phyloP scores from a whole-genome alignment of 306 rosid genomes.

The Elaeagnus macrophylla region DNA sequence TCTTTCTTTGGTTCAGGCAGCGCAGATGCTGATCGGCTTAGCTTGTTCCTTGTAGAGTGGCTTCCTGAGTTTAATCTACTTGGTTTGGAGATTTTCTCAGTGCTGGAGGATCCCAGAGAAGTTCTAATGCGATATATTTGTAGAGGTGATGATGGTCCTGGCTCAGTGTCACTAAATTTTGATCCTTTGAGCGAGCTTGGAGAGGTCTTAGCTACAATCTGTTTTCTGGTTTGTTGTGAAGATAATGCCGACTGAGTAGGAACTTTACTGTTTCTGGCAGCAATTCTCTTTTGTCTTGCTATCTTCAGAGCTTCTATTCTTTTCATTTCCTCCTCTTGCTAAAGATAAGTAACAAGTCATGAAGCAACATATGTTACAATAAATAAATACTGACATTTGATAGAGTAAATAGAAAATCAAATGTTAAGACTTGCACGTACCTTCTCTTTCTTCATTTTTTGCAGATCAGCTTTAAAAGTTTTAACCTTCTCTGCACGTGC shows the following conservation, averaged over 20 bases:
- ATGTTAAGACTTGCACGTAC: constrained; percentile 24
- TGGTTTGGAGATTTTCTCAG: constrained; percentile 53
- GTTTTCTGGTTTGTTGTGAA: constrained; percentile 56
- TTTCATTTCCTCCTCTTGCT: constrained; percentile 75
- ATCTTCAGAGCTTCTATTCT: constrained; percentile 80
- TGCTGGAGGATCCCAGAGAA: constrained; percentile 53
- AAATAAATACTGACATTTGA: background rate
- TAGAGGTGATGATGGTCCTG: constrained; percentile 77
- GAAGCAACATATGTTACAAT: background rate
- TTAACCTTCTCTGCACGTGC: constrained; percentile 89
- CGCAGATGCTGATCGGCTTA: constrained; percentile 67
- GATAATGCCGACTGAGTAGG: constrained; percentile 36
- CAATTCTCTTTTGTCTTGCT: constrained; percentile 95
- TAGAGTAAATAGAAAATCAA: background rate
- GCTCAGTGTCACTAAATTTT: constrained; percentile 85
- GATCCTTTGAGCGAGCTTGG: constrained; percentile 66
- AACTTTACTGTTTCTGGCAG: constrained; percentile 60
- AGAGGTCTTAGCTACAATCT: constrained; percentile 44
- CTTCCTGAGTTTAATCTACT: constrained; percentile 47
- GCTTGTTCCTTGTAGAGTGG: constrained; percentile 43
- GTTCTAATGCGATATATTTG: constrained; percentile 49
- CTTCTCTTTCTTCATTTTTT: constrained; percentile 96
- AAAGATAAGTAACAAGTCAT: constrained; percentile 1
- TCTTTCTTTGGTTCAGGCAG: constrained; percentile 70
- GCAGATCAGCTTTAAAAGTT: constrained; percentile 91